Conservation (phyloP, 1,139 yeast genomes). For the Arxiozyma bovina region DNA sequence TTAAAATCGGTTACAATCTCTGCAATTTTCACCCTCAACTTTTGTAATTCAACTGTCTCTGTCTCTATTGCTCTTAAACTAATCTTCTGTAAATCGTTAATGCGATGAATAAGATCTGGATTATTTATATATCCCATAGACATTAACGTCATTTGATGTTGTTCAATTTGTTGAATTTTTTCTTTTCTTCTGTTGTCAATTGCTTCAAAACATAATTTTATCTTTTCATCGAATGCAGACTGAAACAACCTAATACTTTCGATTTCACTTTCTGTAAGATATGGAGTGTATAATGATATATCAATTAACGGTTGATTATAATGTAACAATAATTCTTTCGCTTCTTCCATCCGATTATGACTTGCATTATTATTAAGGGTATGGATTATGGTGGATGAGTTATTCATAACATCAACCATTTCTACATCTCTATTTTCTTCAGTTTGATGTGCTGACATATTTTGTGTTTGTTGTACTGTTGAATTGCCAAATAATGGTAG, state of each 20-base stretch:
- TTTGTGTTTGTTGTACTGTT: not conserved
- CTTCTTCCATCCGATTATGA: not conserved
- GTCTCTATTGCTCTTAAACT: slow-evolving; percentile 28
- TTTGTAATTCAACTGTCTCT: slow-evolving; percentile 27
- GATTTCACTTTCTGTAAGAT: slow-evolving; percentile 14
- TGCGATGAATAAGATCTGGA: slow-evolving; percentile 14
- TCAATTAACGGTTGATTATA: not conserved
- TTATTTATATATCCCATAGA: slow-evolving; percentile 13
- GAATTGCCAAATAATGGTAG: not conserved
- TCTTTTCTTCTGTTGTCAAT: slow-evolving; percentile 20
- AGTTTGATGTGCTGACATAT: not conserved
- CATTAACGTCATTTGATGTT: slow-evolving; percentile 16
- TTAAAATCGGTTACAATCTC: slow-evolving; percentile 25
- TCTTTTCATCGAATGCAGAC: slow-evolving; percentile 15
- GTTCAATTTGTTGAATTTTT: slow-evolving; percentile 18
- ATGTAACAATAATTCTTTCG: not conserved
- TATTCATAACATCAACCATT: not conserved
- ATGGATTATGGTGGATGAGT: not conserved
- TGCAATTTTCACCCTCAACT: slow-evolving; percentile 19
- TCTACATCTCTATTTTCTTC: not conserved
- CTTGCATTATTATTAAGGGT: not conserved
- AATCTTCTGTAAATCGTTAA: slow-evolving; percentile 25
- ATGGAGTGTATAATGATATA: not conserved
- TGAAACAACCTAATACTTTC: slow-evolving; percentile 17
- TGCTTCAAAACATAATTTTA: slow-evolving; percentile 15